Evolutionary conservation across 345 rosid species (phyloP), one percentile per base, ranked within the genome.

Genomic region (Dovyalis caffra): DNA sequence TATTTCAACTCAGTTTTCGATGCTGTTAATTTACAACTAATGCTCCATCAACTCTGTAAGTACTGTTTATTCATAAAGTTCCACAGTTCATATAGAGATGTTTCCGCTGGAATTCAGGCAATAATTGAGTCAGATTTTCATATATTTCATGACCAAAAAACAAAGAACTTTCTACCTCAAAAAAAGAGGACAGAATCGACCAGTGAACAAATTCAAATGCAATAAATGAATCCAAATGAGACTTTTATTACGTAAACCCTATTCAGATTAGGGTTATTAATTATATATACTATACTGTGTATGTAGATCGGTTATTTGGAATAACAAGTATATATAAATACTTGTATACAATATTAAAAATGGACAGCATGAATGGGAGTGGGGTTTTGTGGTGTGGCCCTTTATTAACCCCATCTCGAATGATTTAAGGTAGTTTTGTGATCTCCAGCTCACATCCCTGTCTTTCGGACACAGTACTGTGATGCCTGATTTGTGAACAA

Each of bases 371-470:
- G 34, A 49, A 66, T 56, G 71, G 26, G 29, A 74, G 70, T 66
- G 64, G 65, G 53, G 65, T 51, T 37, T 20, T 23, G 16, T 34
- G 47, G 25, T 28, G 12, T 66, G 43, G 6, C 51, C 64, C 28
- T 74, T 25, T 51, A 21, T 66, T 64, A 21, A 73, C 34, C 66
- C 33, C 49, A 62, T 72, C 18, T 40, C 43, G 33, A 45, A 63
- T 47, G 56, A 53, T 49, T 76, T 35, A 60, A 58, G 47, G 38
- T 70, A 25, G 56, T 33, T 63, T 76, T 76, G 79, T 69, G 64
- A 69, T 76, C 37, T 76, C 74, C 79, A 76, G 74, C 79, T 69
- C 69, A 75, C 37, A 25, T 20, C 33, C 66, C 34, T 21, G 20
- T 70, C 63, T 49, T 58, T 70, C n/a, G n/a, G 43, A 26, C 61